Base-by-base conservation (phyloP, 768 basidiomycete genomes). In the Termitomyces sp. region DNA sequence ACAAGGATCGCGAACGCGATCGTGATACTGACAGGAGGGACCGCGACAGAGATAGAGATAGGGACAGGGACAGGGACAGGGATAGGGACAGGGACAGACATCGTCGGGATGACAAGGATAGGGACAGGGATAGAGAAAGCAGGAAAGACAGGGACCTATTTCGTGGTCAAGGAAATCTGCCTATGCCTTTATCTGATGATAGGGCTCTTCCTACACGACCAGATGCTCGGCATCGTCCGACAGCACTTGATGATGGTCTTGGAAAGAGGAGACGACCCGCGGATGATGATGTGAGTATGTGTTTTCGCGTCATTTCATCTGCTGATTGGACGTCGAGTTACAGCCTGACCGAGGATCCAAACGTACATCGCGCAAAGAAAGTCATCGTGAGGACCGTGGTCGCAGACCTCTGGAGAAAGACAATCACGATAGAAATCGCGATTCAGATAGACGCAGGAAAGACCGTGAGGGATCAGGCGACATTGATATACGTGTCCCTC, bases 331-430 rank as follows among this genome's bases (percentile, higher is more conserved):
- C 20, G 46, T 43, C n/a, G 27, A 47, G 37, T 34, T 37, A 59
- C 67, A 91, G 88, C 72, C 83, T 59, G 90, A 92, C 52, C 82
- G 90, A 62, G 78, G 79, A 34, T 80, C 85, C n/a, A 92, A 92
- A 69, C 86, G 90, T n/a, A 82, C 83, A 58, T 87, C 90, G 57
- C 84, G 90, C 49, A 89, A 88, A 67, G 89, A 91, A 3, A 71
- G 81, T 31, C 87, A 90, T 65, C 83, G 89, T 49, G 90, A 92
- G 55, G 90, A 92, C 39, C 79, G 89, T 36, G 74, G 73, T 60
- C 83, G 89, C 27, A 82, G 89, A 53, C 75, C 76, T 14, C 73
- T 76, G 13, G 90, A 90, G 44, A 89, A 89, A 67, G 88, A 90
- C 46, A 69, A 77, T 27, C 81, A 85, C 58, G 88, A 90, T 31